A percentile compares a stretch with the other conserved stretches of the same genome.
These are phyloP conservation scores for Eruca vesicaria DNA, from an alignment of 441 rosid species.

Conservation along the genomic window DNA sequence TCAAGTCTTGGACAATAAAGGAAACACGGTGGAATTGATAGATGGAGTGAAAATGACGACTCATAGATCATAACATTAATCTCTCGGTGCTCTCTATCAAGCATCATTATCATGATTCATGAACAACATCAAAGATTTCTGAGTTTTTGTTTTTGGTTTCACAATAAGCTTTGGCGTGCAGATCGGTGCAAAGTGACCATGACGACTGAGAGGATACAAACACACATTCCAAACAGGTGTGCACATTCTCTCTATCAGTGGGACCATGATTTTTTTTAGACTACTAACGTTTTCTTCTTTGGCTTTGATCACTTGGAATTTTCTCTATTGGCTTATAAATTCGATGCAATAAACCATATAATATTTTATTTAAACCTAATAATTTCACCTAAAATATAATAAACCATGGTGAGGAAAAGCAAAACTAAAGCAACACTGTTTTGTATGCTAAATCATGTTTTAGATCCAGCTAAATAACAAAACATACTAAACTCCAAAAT, in stretches of 20 bases:
- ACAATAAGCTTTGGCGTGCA: background rate
- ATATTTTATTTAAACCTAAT: background rate
- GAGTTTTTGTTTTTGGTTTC: background rate
- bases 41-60: conserved; percentile 25
- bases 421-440: background rate
- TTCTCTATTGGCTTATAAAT: background rate
- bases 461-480: background rate
- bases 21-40: background rate
- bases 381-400: background rate
- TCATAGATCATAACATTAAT: conserved; percentile 8
- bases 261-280: conserved; percentile 15
- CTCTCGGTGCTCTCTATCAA: background rate
- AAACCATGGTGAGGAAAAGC: background rate
- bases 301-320: conserved; percentile 1
- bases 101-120: background rate
- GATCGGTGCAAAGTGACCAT: conserved; percentile 21
- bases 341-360: background rate
- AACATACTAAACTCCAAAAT: background rate
- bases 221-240: conserved; percentile 10
- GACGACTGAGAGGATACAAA: conserved; percentile 20
- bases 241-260: conserved; percentile 17
- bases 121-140: background rate
- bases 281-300: conserved; percentile 8
- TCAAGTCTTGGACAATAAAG: background rate
- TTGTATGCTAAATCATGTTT: background rate